Evolutionary conservation across 306 rosid genomes (phyloP), one percentile per base, ranked within the genome.

Genomic region (Casuarina glauca): DNA sequence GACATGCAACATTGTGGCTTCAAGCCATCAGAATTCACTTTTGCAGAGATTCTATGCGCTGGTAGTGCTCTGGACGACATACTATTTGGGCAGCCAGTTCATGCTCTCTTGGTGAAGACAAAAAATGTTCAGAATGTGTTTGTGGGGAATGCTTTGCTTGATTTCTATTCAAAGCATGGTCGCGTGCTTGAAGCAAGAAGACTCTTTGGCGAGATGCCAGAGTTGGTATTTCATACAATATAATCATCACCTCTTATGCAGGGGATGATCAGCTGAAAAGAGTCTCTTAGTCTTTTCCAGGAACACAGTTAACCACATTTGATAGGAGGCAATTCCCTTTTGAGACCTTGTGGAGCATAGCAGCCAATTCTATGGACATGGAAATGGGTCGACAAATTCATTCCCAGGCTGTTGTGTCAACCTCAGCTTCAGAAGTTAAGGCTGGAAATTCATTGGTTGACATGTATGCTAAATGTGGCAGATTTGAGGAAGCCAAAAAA

Each of bases 391-490:
- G 79, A 83, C 93, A 92, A 80, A 81, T 92, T 68, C 98, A 91
- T 87, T 85, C 93, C 75, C 97, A 92, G 70, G 78, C 90, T 73
- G 55, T 90, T 75, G 91, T 82, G 68, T 84, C 90, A 50, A 74
- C 62, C 26, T 87, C 89, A 3, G 79, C 74, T 78, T 87, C 89
- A 48, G 91, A 90, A 64, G 63, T 78, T 82, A 77, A 75, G 64
- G 97, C 92, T 38, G 96, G 85, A 39, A 92, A 94, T 88, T 82
- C 98, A 38, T 84, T 94, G 86, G 94, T 94, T 44, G 97, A 92
- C 82, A 90, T 92, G 97, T 94, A 94, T 85, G 96, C 96, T 73
- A 92, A 94, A 89, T 92, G 96, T 87, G 88, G 79, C 73, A 85
- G 76, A 87, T 89, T 90, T 81, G 82, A 73, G 61, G 92, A 88